Conservation (phyloP, 768 basidiomycete genomes). For the Termitomyces sp. region DNA sequence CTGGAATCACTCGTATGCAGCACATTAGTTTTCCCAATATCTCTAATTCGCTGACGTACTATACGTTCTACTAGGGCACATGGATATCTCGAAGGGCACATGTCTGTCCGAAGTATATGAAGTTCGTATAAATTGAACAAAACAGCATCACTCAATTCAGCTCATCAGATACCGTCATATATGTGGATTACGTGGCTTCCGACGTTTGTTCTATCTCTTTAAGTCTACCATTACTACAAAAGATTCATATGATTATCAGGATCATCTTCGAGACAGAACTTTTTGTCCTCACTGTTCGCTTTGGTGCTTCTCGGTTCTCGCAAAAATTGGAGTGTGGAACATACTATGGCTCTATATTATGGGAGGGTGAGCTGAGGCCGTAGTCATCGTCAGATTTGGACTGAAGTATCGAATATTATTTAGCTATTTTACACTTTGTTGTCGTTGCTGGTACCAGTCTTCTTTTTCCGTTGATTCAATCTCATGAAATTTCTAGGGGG, state of each 20-base stretch:
- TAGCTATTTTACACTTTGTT: constrained; percentile 13
- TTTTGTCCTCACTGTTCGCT: constrained; percentile 5
- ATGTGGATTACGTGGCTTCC: constrained; percentile 15
- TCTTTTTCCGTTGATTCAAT: neutral
- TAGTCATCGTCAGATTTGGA: neutral
- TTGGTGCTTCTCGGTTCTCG: constrained; percentile 1
- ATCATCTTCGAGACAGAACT: constrained; percentile 12
- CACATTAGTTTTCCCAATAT: neutral
- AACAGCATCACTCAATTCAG: neutral
- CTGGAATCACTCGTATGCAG: neutral
- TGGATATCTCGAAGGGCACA: neutral
- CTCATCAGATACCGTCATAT: constrained; percentile 9
- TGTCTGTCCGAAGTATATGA: constrained; percentile 4
- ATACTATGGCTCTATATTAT: constrained; percentile 11
- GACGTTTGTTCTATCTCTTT: constrained; percentile 8
- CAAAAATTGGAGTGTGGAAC: neutral
- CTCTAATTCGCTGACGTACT: neutral
- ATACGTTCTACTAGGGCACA: neutral
- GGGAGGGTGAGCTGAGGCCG: constrained; percentile 6
- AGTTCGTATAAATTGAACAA: neutral
- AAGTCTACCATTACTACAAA: neutral
- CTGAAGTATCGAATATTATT: neutral
- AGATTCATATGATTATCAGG: neutral
- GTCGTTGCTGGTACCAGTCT: constrained; percentile 8
- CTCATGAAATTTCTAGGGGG: constrained; percentile 2